Evolutionary conservation across 176 grass and related monocot species (phyloP).

Genomic region (Thalia dealbata): DNA sequence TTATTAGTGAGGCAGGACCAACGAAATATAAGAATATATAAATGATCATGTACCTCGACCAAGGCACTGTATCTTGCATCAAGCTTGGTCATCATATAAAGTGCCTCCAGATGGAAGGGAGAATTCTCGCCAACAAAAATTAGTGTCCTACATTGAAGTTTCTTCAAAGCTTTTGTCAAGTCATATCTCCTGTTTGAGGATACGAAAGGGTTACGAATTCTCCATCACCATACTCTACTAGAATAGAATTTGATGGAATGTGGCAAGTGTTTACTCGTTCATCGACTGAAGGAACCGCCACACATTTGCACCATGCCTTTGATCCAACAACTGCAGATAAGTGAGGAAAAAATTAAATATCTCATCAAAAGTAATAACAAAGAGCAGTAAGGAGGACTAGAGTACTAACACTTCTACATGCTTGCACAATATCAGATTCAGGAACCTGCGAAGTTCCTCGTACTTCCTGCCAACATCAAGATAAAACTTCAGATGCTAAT

Average conservation of each 20-base stretch:
- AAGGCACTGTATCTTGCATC: conserved; percentile 83
- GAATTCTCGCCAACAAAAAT: conserved; percentile 88
- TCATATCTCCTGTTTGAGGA: conserved; percentile 60
- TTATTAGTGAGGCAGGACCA: neutral
- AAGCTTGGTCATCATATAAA: conserved; percentile 75
- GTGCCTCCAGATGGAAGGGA: conserved; percentile 64
- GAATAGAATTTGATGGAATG: neutral
- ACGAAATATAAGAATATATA: neutral
- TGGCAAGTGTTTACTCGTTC: conserved; percentile 34
- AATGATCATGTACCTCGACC: conserved; percentile 47
- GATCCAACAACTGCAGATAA: conserved; percentile 59
- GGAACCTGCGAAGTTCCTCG: conserved; percentile 66
- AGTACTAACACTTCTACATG: conserved; percentile 76
- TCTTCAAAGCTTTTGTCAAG: conserved; percentile 63
- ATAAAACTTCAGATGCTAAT: neutral
- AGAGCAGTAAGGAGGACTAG: neutral
- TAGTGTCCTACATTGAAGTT: conserved; percentile 73
- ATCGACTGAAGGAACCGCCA: conserved; percentile 88
- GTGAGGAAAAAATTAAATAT: neutral
- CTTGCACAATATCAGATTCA: conserved; percentile 96
- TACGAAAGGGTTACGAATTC: conserved; percentile 3
- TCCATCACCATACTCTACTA: neutral
- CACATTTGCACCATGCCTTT: conserved; percentile 65
- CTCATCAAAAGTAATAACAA: neutral
- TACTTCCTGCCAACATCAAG: conserved; percentile 54